A percentile compares a stretch with the other conserved stretches of the same genome.
These are phyloP conservation scores for Pythium chondricola DNA, from an alignment of 352 stramenopile species.

Conservation along the genomic window DNA sequence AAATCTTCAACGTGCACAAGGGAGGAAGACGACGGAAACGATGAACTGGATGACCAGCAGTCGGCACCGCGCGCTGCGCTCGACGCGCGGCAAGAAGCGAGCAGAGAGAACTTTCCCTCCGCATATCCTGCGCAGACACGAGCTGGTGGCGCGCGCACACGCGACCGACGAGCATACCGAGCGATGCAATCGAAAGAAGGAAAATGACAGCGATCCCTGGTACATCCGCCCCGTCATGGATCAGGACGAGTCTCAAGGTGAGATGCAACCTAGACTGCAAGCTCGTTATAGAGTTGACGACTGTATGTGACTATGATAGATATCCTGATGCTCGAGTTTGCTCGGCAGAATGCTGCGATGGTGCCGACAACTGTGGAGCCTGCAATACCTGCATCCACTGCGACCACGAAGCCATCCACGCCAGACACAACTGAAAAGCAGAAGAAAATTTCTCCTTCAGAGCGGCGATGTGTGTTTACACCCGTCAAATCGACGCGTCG, in stretches of 20 bases:
- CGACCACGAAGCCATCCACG: no score
- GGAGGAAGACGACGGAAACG: no score
- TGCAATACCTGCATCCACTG: not conserved
- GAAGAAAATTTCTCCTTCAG: not conserved
- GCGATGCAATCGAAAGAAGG: no score
- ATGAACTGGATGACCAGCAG: conserved; percentile 77
- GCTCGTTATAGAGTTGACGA: not conserved
- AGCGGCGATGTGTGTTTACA: conserved; percentile 45
- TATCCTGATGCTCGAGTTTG: conserved; percentile 46
- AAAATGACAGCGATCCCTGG: no score
- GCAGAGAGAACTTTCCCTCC: conserved; percentile 48
- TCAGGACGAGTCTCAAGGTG: conserved; percentile 47
- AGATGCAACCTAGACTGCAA: not conserved
- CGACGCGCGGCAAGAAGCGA: conserved; percentile 29
- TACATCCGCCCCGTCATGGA: conserved; percentile 46
- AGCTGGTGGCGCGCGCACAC: conserved; percentile 9
- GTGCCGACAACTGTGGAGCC: not conserved
- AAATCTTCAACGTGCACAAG: no score
- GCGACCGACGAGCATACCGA: conserved; percentile 1
- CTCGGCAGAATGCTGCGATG: conserved; percentile 19
- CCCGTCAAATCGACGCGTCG: conserved; percentile 35
- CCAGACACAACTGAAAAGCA: no score
- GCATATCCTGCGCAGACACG: conserved; percentile 30
- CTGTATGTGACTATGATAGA: conserved; percentile 21
- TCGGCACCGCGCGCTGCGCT: conserved; percentile 45